Evolutionary conservation across 257 asterid genomes (phyloP).

Genomic region (Solanum ossicruentum): DNA sequence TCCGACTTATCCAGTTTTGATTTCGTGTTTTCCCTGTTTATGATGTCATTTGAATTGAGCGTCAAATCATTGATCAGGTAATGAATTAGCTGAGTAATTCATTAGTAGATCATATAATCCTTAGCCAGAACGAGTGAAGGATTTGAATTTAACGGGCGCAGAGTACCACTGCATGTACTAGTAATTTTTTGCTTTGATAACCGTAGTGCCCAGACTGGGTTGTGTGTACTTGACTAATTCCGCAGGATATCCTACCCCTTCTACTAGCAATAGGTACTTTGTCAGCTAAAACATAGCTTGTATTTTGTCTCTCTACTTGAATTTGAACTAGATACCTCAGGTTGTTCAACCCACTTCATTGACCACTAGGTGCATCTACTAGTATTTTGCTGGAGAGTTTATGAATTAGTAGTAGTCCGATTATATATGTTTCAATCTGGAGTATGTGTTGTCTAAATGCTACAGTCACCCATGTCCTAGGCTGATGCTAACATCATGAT

Average conservation of each 20-base stretch:
- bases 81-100: background rate
- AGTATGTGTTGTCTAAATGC: background rate
- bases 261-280: too few relatives aligned
- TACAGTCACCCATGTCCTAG: background rate
- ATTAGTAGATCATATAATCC: background rate
- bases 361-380: background rate
- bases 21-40: background rate
- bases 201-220: too few relatives aligned
- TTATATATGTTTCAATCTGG: background rate
- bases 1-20: background rate
- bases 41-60: background rate
- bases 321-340: too few relatives aligned
- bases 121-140: background rate
- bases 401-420: background rate
- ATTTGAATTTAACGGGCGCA: background rate
- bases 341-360: too few relatives aligned
- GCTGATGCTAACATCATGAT: background rate
- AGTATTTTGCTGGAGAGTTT: background rate
- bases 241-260: too few relatives aligned
- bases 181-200: background rate
- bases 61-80: background rate
- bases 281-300: too few relatives aligned
- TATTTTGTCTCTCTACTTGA: too few relatives aligned
- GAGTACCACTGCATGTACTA: background rate
- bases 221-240: too few relatives aligned